Base-by-base conservation (phyloP, 306 rosid species). In the Spatholobus suberectus region DNA sequence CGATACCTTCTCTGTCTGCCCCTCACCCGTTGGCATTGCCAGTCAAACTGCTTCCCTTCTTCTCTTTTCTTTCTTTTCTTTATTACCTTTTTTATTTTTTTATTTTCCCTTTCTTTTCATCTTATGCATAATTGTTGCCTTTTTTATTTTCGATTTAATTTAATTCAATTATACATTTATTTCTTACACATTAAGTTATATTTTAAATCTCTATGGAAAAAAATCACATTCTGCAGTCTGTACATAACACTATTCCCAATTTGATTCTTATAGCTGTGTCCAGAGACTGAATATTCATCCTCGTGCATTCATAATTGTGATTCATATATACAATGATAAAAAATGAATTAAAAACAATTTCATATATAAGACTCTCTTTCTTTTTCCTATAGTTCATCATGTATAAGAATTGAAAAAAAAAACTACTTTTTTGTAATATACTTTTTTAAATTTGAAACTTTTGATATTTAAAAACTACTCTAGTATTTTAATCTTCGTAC, bases 11-110 rank as follows among this genome's bases (percentile, higher is more conserved):
- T 27, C 38, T 72, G 20, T 74, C 70, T 26, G 18, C 2, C 17
- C 3, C 83, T 24, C 51, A 15, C 76, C 43, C 5, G 23, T 68
- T 21, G 5, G 1, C 18, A 69, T 52, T 21, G 5, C 1, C 18
- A 69, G 77, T 69, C 81, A 73, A 73, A 73, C 12, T 52, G 8
- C 26, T 74, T 49, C 62, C 1, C 17, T 54, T 52, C 47, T 38
- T 18, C 40, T 4, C 18, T 34, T 20, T 32, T 14, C 2, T 6
- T 26, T 0, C 0, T 0, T 38, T 37, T 24, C 24, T 21, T 10
- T 24, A 0, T 18, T 32, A 15, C 46, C 18, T 41, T 27, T 18
- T 12, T 49, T 9, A 27, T 38, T 57, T 10, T 11, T 11, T 24
- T 26, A 10, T 77, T 17, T 70, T n/a, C 7, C 20, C 34, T 24